Base-by-base conservation (phyloP, 176 grass and related monocot species). In the Musa beccarii region DNA sequence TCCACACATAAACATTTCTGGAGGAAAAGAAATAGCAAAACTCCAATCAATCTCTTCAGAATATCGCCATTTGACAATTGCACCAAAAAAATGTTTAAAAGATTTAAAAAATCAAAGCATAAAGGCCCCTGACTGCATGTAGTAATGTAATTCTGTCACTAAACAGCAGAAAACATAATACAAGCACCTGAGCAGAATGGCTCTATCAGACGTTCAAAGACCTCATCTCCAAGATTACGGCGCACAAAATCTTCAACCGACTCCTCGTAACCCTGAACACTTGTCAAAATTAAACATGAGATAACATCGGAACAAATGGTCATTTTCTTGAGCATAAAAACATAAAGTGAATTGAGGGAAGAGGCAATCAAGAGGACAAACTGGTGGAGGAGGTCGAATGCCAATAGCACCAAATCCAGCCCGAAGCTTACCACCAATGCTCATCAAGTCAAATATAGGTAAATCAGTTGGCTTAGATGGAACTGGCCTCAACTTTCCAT, bases 191-290 rank as follows among this genome's bases (percentile, higher is more conserved):
- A 99, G 76, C 86, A 99, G 71, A 99, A 99, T 63, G 95, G 91
- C 23, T 99, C 95, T 5, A 99, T 99, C 34, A 99, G 83, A 76
- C 91, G 88, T 76, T 94, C 95, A 73, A 99, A 99, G 54, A 94
- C 91, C 84, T 99, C 88, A 6, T 84, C 79, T 2, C 95, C 95
- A 8, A 99, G 95, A 81, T 99, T 99, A 73, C 95, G 90, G 51
- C 95, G 86, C 72, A 99, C 91, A 12, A 92, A 99, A 24, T 94
- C 90, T 82, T 99, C 95, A 73, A 99, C 86, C 10, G 88, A 94
- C 83, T 94, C 91, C 85, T 99, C 95, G 23, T 79, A 84, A 76
- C 83, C 91, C 88, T 99, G 90, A 92, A 99, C 84, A 86, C 94
- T 94, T 80, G 82, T 75, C 77, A 64, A 79, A 84, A 50, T 8